These are phyloP conservation scores for Apiospora aurea DNA, from an alignment of 2,329 filamentous ascomycete genomes.

Conservation along the genomic window DNA sequence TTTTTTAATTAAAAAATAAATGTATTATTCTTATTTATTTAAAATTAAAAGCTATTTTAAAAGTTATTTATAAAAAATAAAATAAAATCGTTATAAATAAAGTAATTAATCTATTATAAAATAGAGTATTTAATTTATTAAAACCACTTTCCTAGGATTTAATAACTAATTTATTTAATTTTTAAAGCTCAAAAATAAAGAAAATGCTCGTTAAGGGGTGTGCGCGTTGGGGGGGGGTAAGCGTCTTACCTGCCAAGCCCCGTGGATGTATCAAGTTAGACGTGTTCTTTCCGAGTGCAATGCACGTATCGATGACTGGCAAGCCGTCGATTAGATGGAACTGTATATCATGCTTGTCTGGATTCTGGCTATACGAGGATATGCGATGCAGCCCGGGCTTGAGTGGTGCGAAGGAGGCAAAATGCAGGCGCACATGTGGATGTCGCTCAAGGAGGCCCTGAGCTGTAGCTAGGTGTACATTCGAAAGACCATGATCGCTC, in stretches of 20 bases:
- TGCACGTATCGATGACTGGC: not conserved
- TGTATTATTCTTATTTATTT: no score
- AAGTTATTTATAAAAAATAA: no score
- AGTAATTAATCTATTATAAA: no score
- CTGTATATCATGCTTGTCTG: conserved; percentile 26
- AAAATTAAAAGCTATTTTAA: no score
- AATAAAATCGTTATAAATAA: no score
- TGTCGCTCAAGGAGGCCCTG: conserved; percentile 32
- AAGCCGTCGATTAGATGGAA: conserved; percentile 30
- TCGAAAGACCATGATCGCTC: conserved; percentile 32
- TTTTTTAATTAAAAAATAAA: no score
- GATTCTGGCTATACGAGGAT: conserved; percentile 26
- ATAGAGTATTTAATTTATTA: no score
- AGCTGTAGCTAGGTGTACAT: conserved; percentile 31
- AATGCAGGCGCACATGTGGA: conserved; percentile 32
- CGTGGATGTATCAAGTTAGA: conserved; percentile 27
- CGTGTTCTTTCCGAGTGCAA: not conserved
- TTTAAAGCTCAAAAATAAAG: no score
- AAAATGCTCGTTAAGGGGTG: no score
- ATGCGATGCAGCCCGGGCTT: conserved; percentile 28
- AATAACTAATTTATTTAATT: no score
- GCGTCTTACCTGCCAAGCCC: conserved; percentile 26
- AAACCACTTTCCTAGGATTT: no score
- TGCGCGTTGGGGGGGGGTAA: no score
- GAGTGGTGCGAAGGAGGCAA: conserved; percentile 31